Percentiles rank a stretch among this genome's conserved stretches.
Conservation (phyloP, 371 early-diverging fungal species). For the Lichtheimia ornata region DNA sequence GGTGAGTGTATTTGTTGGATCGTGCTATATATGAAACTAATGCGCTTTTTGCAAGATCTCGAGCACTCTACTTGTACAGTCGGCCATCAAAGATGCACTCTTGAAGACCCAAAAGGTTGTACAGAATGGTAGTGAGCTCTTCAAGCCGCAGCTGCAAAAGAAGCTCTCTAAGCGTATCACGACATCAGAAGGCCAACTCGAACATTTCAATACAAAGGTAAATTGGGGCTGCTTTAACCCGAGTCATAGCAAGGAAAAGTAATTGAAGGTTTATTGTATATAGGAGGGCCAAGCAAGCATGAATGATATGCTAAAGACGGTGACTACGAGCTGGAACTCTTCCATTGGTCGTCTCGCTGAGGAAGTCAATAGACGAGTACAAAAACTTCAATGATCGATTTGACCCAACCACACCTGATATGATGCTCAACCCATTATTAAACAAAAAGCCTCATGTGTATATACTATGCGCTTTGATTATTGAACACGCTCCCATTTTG, state of each 20-base stretch:
- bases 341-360: slow-evolving; percentile 29
- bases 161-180: slow-evolving; percentile 25
- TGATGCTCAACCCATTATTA: no score
- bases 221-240: not conserved
- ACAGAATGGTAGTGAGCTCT: slow-evolving; percentile 27
- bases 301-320: slow-evolving; percentile 27
- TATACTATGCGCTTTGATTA: no score
- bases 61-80: slow-evolving; percentile 6
- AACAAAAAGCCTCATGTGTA: no score
- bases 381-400: slow-evolving; percentile 16
- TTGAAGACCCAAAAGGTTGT: slow-evolving; percentile 26
- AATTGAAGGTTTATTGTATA: not conserved
- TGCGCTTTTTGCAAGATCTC: no score
- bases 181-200: slow-evolving; percentile 17
- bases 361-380: slow-evolving; percentile 43
- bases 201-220: slow-evolving; percentile 25
- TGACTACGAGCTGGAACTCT: slow-evolving; percentile 40
- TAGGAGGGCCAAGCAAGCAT: slow-evolving; percentile 25
- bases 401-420: no score
- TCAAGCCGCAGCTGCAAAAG: slow-evolving; percentile 39
- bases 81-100: slow-evolving; percentile 29
- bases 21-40: not conserved
- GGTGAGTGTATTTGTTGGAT: slow-evolving; percentile 21
- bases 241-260: not conserved
- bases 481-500: no score